These are phyloP conservation scores for Phyllosticta ampelicida DNA, from an alignment of 2,329 filamentous ascomycete genomes.

Conservation along the genomic window DNA sequence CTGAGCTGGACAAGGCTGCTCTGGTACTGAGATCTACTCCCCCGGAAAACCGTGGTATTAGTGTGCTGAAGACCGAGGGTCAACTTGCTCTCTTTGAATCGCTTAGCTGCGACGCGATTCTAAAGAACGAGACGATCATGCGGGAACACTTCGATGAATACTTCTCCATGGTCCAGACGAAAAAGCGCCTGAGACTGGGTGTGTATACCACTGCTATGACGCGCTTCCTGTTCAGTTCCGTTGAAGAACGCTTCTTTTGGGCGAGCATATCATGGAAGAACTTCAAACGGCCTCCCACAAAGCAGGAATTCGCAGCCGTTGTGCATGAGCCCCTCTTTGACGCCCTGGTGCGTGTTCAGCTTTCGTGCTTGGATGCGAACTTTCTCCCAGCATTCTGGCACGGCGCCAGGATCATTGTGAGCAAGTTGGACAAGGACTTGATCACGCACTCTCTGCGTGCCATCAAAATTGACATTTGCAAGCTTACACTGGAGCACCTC, in stretches of 20 bases:
- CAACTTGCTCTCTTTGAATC: constrained; percentile 80
- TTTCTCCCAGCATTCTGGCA: constrained; percentile 68
- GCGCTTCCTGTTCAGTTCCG: constrained; percentile 69
- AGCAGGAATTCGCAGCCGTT: constrained; percentile 77
- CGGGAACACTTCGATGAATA: constrained; percentile 63
- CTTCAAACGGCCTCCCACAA: constrained; percentile 52
- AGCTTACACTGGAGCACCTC: constrained; percentile 54
- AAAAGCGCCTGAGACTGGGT: constrained; percentile 65
- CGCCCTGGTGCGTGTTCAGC: constrained; percentile 53
- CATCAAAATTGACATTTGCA: constrained; percentile 60
- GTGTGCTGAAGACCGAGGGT: constrained; percentile 45
- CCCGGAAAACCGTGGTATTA: constrained; percentile 40
- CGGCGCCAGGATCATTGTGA: constrained; percentile 63
- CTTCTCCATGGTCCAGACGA: constrained; percentile 69
- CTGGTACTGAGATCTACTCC: constrained; percentile 34
- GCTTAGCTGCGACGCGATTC: constrained; percentile 70
- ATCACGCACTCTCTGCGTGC: constrained; percentile 69
- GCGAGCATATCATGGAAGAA: constrained; percentile 58
- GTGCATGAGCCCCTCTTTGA: constrained; percentile 62
- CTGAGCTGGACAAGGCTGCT: constrained; percentile 32
- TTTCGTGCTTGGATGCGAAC: constrained; percentile 39
- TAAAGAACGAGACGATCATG: constrained; percentile 46
- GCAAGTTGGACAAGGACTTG: constrained; percentile 59
- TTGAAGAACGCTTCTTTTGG: constrained; percentile 54
- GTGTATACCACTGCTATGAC: constrained; percentile 73